Percentiles rank a stretch among this genome's conserved stretches.
These are phyloP conservation scores for Tuber indicum DNA, from an alignment of 495 filamentous ascomycete species.

Conservation along the genomic window DNA sequence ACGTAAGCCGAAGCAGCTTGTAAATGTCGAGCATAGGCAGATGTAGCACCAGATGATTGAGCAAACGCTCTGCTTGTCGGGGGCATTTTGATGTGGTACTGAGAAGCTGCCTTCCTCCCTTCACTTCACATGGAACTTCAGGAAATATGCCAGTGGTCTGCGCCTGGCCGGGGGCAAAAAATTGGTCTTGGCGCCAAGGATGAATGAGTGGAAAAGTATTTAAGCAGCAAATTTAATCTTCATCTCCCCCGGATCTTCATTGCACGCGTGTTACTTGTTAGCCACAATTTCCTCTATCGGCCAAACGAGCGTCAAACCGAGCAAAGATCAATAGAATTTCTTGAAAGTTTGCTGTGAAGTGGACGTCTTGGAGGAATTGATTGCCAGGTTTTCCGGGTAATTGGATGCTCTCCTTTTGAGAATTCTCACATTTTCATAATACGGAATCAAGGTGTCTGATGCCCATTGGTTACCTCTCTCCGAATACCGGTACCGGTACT, in stretches of 20 bases:
- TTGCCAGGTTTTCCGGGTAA: background rate
- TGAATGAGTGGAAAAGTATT: background rate
- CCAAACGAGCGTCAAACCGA: constrained; percentile 42
- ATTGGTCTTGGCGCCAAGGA: background rate
- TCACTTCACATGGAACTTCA: background rate
- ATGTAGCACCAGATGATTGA: constrained; percentile 35
- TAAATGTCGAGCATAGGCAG: constrained; percentile 41
- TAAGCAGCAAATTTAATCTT: background rate
- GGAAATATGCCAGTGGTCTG: background rate
- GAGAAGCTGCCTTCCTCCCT: background rate
- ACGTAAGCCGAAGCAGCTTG: constrained; percentile 33
- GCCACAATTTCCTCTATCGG: constrained; percentile 35
- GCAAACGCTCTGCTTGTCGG: constrained; percentile 25
- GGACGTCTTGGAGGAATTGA: background rate
- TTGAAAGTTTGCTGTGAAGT: constrained; percentile 21
- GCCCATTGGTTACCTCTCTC: background rate
- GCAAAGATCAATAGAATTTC: constrained; percentile 32
- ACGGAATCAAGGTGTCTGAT: background rate
- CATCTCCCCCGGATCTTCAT: constrained; percentile 10
- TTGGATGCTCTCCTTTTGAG: background rate
- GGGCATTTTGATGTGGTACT: constrained; percentile 2
- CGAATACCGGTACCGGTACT: background rate
- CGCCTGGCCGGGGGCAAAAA: background rate
- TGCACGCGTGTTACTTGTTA: constrained; percentile 42
- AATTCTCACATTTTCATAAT: background rate